phyloP scores from a whole-genome alignment of 2,329 filamentous ascomycete species.

The Eurotiales sp. region DNA sequence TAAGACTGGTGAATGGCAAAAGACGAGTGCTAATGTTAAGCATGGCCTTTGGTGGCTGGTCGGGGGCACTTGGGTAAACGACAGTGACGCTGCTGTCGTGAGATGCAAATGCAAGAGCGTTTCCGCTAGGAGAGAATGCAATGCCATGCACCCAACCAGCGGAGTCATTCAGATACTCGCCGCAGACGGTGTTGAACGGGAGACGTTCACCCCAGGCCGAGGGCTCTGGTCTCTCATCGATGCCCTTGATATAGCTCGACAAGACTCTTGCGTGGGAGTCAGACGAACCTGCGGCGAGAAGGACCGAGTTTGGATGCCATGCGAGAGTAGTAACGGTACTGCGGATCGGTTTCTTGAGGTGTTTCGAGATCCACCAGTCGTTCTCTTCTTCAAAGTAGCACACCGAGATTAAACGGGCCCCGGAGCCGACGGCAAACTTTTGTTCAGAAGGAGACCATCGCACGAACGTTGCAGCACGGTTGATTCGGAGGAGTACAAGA shows the following conservation, averaged over 20 bases:
- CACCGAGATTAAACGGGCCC: constrained; percentile 89
- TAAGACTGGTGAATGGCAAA: constrained; percentile 84
- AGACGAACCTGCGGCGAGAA: constrained; percentile 91
- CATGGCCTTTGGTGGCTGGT: constrained; percentile 86
- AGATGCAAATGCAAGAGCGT: constrained; percentile 88
- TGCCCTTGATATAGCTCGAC: constrained; percentile 92
- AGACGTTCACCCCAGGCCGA: constrained; percentile 91
- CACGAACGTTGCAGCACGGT: constrained; percentile 92
- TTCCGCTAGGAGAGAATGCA: constrained; percentile 85
- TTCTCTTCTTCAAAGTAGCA: constrained; percentile 99
- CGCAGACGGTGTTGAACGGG: constrained; percentile 97
- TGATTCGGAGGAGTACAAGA: constrained; percentile 92
- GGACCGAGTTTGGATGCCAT: constrained; percentile 97
- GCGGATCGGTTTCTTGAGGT: constrained; percentile 97
- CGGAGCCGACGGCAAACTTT: constrained; percentile 96
- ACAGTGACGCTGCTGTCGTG: constrained; percentile 97
- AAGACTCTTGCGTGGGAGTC: constrained; percentile 95
- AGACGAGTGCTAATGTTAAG: constrained; percentile 85
- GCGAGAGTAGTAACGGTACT: constrained; percentile 92
- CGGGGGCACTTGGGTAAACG: constrained; percentile 87
- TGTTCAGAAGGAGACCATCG: constrained; percentile 95
- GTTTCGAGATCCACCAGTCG: constrained; percentile 99
- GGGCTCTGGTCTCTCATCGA: constrained; percentile 79
- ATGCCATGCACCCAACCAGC: constrained; percentile 96
- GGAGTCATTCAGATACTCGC: constrained; percentile 92